A percentile compares a stretch with the other conserved stretches of the same genome.
phyloP scores from a whole-genome alignment of 1,284 basidiomycete genomes.

The Amylostereum areolatum region DNA sequence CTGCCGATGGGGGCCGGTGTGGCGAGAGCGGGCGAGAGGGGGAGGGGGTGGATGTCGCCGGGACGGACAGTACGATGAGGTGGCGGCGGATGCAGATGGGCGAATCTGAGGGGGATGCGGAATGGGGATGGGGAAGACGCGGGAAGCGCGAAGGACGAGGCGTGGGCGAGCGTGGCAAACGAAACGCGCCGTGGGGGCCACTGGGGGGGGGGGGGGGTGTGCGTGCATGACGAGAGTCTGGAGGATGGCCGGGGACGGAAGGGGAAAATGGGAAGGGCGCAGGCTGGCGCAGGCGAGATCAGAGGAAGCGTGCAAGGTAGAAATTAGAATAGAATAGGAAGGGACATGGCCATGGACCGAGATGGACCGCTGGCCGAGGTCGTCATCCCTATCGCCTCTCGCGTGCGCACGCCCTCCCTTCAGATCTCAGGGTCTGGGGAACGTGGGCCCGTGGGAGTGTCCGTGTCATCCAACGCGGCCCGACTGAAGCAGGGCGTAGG shows the following conservation, averaged over 20 bases:
- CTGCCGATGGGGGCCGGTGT: too few relatives aligned
- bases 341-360: conserved; percentile 8
- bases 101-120: conserved; percentile 6
- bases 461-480: too few relatives aligned
- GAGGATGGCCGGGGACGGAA: too few relatives aligned
- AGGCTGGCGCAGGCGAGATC: not conserved
- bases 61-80: not conserved
- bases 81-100: not conserved
- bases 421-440: too few relatives aligned
- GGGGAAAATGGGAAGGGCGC: conserved; percentile 1
- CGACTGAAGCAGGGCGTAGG: too few relatives aligned
- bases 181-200: conserved; percentile 9
- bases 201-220: conserved; percentile 7
- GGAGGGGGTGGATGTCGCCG: too few relatives aligned
- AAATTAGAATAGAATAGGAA: conserved; percentile 8
- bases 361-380: conserved; percentile 3
- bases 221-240: conserved; percentile 11
- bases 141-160: conserved; percentile 10
- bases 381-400: conserved; percentile 3
- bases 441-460: too few relatives aligned
- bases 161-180: conserved; percentile 17
- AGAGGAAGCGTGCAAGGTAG: conserved; percentile 1
- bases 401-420: not conserved
- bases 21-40: too few relatives aligned
- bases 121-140: conserved; percentile 10